Conservation (phyloP, 495 filamentous ascomycete genomes). For the Neurospora sublineolata region DNA sequence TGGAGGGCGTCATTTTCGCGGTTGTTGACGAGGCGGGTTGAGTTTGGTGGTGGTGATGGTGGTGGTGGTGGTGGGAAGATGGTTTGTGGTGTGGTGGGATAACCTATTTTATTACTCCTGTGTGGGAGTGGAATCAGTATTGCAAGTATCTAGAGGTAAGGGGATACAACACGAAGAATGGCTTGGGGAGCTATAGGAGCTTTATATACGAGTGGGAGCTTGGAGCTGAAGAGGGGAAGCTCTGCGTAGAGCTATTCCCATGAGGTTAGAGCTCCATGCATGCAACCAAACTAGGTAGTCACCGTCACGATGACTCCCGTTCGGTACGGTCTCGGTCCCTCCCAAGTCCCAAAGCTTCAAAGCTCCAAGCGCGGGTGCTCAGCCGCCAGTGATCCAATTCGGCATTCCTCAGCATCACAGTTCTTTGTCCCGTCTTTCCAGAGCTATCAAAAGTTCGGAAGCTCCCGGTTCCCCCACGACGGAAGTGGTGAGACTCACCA, state of each 20-base stretch:
- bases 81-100: not conserved
- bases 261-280: not conserved
- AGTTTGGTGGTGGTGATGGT: not conserved
- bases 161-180: not conserved
- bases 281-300: not conserved
- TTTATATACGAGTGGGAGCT: not conserved
- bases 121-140: not conserved
- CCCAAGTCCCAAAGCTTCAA: too few species aligned
- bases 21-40: not conserved
- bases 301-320: not conserved
- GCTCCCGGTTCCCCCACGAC: not conserved
- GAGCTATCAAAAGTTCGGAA: not conserved
- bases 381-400: not conserved
- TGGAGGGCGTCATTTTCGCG: slow-evolving; percentile 5
- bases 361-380: not conserved
- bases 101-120: not conserved
- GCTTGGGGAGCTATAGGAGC: not conserved
- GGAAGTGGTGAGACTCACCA: not conserved
- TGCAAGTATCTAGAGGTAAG: not conserved
- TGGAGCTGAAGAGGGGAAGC: not conserved
- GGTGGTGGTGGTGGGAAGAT: not conserved
- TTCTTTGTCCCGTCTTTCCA: not conserved
- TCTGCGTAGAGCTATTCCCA: not conserved
- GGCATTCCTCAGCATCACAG: not conserved
- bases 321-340: too few species aligned